Evolutionary conservation across 192 early-diverging fungal genomes (phyloP).

Genomic region (Anaeromyces robustus): DNA sequence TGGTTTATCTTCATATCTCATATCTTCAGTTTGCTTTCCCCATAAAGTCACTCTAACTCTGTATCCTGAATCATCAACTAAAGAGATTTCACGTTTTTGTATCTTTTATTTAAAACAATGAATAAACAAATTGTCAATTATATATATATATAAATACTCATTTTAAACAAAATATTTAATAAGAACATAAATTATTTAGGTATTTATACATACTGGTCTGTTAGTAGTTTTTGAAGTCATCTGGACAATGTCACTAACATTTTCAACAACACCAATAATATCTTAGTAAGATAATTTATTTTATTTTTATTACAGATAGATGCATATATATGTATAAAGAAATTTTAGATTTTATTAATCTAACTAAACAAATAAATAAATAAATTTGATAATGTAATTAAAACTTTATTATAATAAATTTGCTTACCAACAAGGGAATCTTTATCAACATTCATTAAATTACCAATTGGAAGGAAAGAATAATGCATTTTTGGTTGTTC

Average conservation of each 20-base stretch:
- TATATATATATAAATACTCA: too few species aligned
- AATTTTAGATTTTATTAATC: too few species aligned
- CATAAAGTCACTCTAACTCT: constrained; percentile 70
- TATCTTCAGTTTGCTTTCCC: constrained; percentile 64
- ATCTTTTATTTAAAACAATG: constrained; percentile 22
- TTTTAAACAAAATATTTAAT: too few species aligned
- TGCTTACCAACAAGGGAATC: constrained; percentile 39
- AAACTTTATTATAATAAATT: too few species aligned
- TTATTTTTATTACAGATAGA: too few species aligned
- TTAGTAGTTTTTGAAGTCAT: constrained; percentile 45
- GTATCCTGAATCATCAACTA: constrained; percentile 62
- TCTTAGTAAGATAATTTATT: constrained; percentile 37
- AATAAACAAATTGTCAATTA: too few species aligned
- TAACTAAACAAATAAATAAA: too few species aligned
- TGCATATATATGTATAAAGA: too few species aligned
- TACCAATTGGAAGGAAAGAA: constrained; percentile 52
- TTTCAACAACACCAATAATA: constrained; percentile 59
- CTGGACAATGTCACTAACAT: constrained; percentile 30
- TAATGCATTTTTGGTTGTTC: constrained; percentile 35
- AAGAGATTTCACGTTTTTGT: constrained; percentile 62
- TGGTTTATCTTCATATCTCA: constrained; percentile 22
- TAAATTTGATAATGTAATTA: not conserved
- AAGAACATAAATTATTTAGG: too few species aligned
- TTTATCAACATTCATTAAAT: constrained; percentile 53
- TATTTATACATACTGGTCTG: constrained; percentile 26